These are phyloP conservation scores for Pestalotiopsis sp. DNA, from an alignment of 2,329 filamentous ascomycete genomes.

Conservation along the genomic window DNA sequence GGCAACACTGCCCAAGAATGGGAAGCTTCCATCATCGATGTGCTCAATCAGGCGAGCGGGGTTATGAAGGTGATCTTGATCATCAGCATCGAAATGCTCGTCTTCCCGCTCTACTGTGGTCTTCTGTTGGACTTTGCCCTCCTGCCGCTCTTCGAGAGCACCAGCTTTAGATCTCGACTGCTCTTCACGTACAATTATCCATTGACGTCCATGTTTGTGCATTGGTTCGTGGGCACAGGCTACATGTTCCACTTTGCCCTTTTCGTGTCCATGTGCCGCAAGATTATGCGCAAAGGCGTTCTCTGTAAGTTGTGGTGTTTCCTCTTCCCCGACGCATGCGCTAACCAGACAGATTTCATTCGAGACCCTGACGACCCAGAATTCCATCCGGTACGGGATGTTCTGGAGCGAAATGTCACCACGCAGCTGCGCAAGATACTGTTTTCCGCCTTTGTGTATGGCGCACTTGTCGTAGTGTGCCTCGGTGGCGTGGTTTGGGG, in stretches of 20 bases:
- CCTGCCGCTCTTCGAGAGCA: conserved; percentile 83
- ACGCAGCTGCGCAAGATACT: conserved; percentile 95
- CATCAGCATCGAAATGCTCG: conserved; percentile 98
- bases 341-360: conserved; percentile 73
- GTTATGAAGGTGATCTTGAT: conserved; percentile 98
- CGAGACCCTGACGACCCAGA: conserved; percentile 97
- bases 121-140: conserved; percentile 86
- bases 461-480: conserved; percentile 87
- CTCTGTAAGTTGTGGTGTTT: conserved; percentile 65
- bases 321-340: not conserved
- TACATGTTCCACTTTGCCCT: conserved; percentile 99
- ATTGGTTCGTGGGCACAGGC: conserved; percentile 98
- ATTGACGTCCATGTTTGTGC: conserved; percentile 89
- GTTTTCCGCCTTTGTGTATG: conserved; percentile 95
- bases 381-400: conserved; percentile 95
- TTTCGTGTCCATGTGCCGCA: conserved; percentile 98
- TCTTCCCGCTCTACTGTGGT: conserved; percentile 95
- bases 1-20: conserved; percentile 58
- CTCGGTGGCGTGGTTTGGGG: conserved; percentile 95
- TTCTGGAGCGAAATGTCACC: conserved; percentile 87
- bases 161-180: conserved; percentile 75
- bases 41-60: conserved; percentile 88
- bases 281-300: conserved; percentile 93
- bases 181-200: conserved; percentile 79
- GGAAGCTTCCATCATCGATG: conserved; percentile 80